These are phyloP conservation scores for Coemansia sp. DNA, from an alignment of 192 early-diverging fungal species.

Conservation along the genomic window DNA sequence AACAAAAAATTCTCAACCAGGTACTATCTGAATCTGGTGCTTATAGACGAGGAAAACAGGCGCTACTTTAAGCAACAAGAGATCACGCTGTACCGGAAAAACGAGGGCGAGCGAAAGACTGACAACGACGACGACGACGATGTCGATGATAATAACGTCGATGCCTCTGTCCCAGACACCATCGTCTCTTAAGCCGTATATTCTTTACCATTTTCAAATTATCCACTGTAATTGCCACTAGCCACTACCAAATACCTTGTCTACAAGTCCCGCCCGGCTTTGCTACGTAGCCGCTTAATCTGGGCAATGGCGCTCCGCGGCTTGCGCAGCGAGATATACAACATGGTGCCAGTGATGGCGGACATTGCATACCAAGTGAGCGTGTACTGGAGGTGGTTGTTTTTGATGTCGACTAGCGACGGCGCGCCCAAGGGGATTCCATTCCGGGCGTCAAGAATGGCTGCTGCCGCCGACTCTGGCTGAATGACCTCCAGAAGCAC, in stretches of 20 bases:
- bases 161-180: not conserved
- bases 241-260: not conserved
- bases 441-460: conserved; percentile 41
- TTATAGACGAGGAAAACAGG: conserved; percentile 98
- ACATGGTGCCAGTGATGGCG: conserved; percentile 69
- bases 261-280: conserved; percentile 25
- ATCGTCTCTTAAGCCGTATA: not conserved
- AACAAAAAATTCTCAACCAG: conserved; percentile 99
- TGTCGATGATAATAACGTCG: not conserved
- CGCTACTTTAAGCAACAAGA: conserved; percentile 99
- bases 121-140: conserved; percentile 7
- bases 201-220: not conserved
- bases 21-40: conserved; percentile 97
- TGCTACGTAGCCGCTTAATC: conserved; percentile 44
- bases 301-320: conserved; percentile 47
- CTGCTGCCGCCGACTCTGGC: conserved; percentile 47
- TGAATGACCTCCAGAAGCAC: conserved; percentile 78
- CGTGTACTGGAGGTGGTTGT: conserved; percentile 85
- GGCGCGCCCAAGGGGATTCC: conserved; percentile 76
- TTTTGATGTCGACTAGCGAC: conserved; percentile 74
- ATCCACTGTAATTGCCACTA: not conserved
- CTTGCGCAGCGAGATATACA: conserved; percentile 64
- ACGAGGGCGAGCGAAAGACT: conserved; percentile 40
- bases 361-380: conserved; percentile 87
- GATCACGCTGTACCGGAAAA: conserved; percentile 78